phyloP scores from a whole-genome alignment of 78 protist genomes.

The slime mould (Dictyostelium discoideum) region dicty_2.7 NC_007088.5:6586501-6587000 shows the following conservation, averaged over 20 bases:
- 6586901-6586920: constrained; percentile 45
- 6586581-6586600: constrained; percentile 59
- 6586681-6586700: not conserved
- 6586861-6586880: constrained; percentile 72
- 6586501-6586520: constrained; percentile 80
- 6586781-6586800: not conserved
- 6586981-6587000: not conserved
- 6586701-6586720: not conserved
- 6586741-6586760: constrained; percentile 31
- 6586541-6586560: constrained; percentile 26
- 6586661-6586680: not conserved
- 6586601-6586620: constrained; percentile 27
- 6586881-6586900: constrained; percentile 15
- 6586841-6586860: constrained; percentile 48
- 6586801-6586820: constrained; percentile 7
- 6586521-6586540: constrained; percentile 45
- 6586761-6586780: constrained; percentile 18
- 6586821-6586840: constrained; percentile 19
- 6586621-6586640: not conserved
- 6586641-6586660: not conserved
- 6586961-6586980: constrained; percentile 46
- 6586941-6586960: constrained; percentile 78
- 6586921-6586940: constrained; percentile 52
- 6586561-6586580: constrained; percentile 47
- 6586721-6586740: not conserved